Evolutionary conservation across 2,329 filamentous ascomycete species (phyloP), one percentile per base, ranked within the genome.

Genomic region (Thielaviopsis punctulata): DNA sequence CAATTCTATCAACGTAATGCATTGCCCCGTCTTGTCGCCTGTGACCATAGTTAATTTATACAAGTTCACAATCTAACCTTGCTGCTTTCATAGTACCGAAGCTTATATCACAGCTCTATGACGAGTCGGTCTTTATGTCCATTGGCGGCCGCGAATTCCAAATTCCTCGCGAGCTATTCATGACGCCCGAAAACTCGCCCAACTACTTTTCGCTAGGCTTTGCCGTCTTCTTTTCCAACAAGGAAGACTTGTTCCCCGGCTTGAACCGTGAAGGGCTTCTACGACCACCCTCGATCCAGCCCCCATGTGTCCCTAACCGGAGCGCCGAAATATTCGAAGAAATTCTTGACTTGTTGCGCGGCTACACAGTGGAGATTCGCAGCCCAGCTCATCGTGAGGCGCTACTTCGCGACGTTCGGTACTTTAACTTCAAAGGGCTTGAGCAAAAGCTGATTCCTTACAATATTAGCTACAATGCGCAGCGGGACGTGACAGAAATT

Each of bases 151-250:
- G 77, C 54, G 80, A 92, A 60, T 96, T 96, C 66, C 84, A 88
- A 63, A 89, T 96, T 58, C 85, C 89, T 1, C 84, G 88, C 57
- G 86, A 94, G 59, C 73, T 94, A 56, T 94, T 96, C 65, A 82
- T 77, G 25, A 76, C 78, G 33, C 86, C 88, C 1, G 90, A 89
- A 23, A 89, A 96, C 67, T 82, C 80, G n/a, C 89, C 89, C 12
- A 96, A 96, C 65, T 96, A 88, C 73, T 96, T 96, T 71, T 84
- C 87, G 0, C 76, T 95, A 3, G 89, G 89, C 55, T 95, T 94
- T 62, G 83, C 81, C 36, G 77, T 86, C 59, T 93, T 94, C 73
- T 94, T 95, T 69, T 82, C 81, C 15, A 80, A 79, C 2, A 85
- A 85, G 0, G 73, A 77, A 13, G 83, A 94, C 60, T 76, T 88